Conservation (phyloP, 2,329 filamentous ascomycete genomes). For the Stachybotrys chartarum region DNA sequence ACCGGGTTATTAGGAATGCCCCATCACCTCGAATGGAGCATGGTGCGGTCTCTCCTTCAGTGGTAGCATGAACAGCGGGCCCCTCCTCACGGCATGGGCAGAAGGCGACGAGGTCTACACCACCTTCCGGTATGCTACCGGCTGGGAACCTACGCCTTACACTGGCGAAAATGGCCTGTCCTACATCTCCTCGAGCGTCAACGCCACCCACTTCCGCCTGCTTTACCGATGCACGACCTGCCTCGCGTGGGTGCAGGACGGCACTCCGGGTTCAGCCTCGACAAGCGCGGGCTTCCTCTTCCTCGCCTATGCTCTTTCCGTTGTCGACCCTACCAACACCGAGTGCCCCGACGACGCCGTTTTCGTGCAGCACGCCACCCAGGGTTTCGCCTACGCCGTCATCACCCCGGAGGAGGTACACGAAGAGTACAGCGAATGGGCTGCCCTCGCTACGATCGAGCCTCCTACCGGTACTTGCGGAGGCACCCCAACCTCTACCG, state of each 20-base stretch:
- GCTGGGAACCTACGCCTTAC: slow-evolving; percentile 55
- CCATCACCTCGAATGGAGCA: slow-evolving; percentile 38
- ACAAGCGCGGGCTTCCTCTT: slow-evolving; percentile 37
- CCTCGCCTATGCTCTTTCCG: slow-evolving; percentile 50
- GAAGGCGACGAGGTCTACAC: slow-evolving; percentile 46
- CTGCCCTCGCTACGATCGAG: slow-evolving; percentile 33
- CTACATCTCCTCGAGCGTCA: slow-evolving; percentile 51
- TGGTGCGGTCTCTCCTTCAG: slow-evolving; percentile 53
- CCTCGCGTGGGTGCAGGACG: slow-evolving; percentile 44
- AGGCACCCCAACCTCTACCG: slow-evolving; percentile 10
- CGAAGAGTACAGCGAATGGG: slow-evolving; percentile 35
- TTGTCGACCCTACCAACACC: slow-evolving; percentile 31
- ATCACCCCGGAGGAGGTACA: slow-evolving; percentile 28
- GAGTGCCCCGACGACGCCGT: slow-evolving; percentile 34
- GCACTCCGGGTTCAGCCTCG: slow-evolving; percentile 29
- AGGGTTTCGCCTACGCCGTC: slow-evolving; percentile 38
- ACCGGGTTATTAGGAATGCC: slow-evolving; percentile 29
- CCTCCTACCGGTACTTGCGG: slow-evolving; percentile 24
- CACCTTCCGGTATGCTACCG: slow-evolving; percentile 49
- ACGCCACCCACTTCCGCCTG: slow-evolving; percentile 50
- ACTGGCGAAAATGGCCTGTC: slow-evolving; percentile 55
- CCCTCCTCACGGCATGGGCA: slow-evolving; percentile 53
- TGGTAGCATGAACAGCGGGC: slow-evolving; percentile 48
- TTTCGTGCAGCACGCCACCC: slow-evolving; percentile 48
- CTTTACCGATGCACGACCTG: slow-evolving; percentile 60